Conservation (phyloP, 75 land plant genomes). For the Larix kaempferi region DNA sequence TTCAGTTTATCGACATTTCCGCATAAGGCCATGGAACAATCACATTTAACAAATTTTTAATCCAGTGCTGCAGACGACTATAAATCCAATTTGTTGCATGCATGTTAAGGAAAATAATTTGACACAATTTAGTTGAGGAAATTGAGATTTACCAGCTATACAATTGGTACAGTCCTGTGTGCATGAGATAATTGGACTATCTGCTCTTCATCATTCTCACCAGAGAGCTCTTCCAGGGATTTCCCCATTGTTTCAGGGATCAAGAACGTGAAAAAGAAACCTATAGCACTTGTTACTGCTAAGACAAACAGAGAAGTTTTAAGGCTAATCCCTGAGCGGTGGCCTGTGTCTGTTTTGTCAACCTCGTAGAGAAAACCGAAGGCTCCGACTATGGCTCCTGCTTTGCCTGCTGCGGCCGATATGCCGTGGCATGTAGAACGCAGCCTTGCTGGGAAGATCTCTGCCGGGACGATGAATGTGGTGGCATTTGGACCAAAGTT, state of each 20-base stretch:
- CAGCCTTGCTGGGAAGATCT: conserved; percentile 50
- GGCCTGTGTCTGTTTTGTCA: conserved; percentile 28
- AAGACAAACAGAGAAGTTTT: conserved; percentile 35
- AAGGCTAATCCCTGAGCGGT: conserved; percentile 36
- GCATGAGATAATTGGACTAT: too few species aligned
- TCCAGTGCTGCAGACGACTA: too few species aligned
- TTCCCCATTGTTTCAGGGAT: conserved; percentile 47
- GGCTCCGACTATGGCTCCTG: conserved; percentile 50
- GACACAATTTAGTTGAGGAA: too few species aligned
- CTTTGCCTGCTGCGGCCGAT: conserved; percentile 24
- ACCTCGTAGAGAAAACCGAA: conserved; percentile 51
- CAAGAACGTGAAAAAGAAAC: conserved; percentile 36
- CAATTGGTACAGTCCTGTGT: too few species aligned
- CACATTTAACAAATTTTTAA: too few species aligned
- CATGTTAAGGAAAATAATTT: too few species aligned
- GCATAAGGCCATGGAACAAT: too few species aligned
- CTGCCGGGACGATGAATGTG: conserved; percentile 55
- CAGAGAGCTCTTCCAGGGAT: conserved; percentile 33
- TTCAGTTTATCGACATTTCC: too few species aligned
- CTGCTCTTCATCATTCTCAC: conserved; percentile 14
- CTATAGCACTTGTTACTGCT: conserved; percentile 23
- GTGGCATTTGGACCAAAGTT: conserved; percentile 35
- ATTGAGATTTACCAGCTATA: too few species aligned
- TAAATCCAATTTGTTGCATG: too few species aligned
- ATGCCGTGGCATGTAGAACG: conserved; percentile 46